phyloP scores from a whole-genome alignment of 371 early-diverging fungal species.

The Mucor racemosus region DNA sequence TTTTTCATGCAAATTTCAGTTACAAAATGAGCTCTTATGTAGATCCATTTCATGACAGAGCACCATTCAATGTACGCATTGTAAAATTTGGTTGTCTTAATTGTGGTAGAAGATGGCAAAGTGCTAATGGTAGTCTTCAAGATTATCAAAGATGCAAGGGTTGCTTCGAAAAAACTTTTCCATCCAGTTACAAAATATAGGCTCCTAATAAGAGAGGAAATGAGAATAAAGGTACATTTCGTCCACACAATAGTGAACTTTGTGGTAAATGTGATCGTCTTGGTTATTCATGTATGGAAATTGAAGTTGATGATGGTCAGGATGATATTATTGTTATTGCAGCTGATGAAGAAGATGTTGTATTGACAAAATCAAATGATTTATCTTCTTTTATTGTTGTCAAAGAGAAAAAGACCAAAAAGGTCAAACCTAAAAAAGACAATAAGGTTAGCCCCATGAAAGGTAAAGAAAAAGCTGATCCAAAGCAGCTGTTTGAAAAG shows the following conservation, averaged over 20 bases:
- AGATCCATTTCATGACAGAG: no score
- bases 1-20: no score
- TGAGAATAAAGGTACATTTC: not conserved
- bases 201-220: constrained; percentile 12
- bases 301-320: no score
- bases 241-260: not conserved
- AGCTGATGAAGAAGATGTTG: not conserved
- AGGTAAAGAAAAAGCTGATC: not conserved
- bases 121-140: no score
- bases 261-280: constrained; percentile 2
- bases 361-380: not conserved
- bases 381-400: not conserved
- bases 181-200: not conserved
- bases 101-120: no score
- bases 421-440: not conserved
- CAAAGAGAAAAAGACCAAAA: not conserved
- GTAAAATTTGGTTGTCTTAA: no score
- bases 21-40: no score
- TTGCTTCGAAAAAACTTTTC: no score
- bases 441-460: not conserved
- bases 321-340: not conserved
- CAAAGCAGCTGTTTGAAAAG: not conserved
- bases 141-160: no score
- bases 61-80: no score
- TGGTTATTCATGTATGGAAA: no score